phyloP scores from a whole-genome alignment of 2,329 filamentous ascomycete genomes.

The Fusarium sp. region DNA sequence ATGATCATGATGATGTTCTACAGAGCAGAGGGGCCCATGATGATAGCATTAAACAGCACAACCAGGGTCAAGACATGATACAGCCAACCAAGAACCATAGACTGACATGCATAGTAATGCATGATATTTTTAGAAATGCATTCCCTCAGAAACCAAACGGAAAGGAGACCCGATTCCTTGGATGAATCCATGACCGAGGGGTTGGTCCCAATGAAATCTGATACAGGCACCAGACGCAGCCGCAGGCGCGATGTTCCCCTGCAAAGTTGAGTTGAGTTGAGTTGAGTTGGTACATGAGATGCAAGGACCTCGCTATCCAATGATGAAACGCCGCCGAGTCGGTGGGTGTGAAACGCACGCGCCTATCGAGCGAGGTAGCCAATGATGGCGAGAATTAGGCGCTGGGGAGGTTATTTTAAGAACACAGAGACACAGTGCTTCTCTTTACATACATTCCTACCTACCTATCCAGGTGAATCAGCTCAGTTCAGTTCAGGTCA shows the following conservation, averaged over 20 bases:
- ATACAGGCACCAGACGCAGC: conserved; percentile 40
- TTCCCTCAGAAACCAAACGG: conserved; percentile 6
- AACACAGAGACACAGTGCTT: neutral
- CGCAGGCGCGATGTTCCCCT: conserved; percentile 17
- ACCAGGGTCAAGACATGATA: neutral
- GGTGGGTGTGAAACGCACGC: conserved; percentile 45
- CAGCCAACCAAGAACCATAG: neutral
- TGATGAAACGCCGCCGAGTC: conserved; percentile 39
- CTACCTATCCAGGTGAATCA: neutral
- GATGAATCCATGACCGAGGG: conserved; percentile 16
- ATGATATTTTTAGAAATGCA: conserved; percentile 34
- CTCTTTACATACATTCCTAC: neutral
- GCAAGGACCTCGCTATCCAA: conserved; percentile 34
- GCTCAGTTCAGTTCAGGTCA: neutral
- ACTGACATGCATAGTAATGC: conserved; percentile 8
- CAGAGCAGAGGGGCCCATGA: neutral
- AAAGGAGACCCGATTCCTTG: neutral
- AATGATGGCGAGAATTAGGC: conserved; percentile 45
- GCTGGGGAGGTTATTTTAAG: conserved; percentile 37
- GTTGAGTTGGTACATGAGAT: neutral
- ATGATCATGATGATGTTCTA: neutral
- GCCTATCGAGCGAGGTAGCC: conserved; percentile 32
- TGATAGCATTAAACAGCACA: conserved; percentile 5
- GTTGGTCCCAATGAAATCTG: conserved; percentile 32
- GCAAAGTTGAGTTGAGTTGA: neutral